Evolutionary conservation across 2,329 filamentous ascomycete species (phyloP).

Genomic region (Thielaviopsis populi): DNA sequence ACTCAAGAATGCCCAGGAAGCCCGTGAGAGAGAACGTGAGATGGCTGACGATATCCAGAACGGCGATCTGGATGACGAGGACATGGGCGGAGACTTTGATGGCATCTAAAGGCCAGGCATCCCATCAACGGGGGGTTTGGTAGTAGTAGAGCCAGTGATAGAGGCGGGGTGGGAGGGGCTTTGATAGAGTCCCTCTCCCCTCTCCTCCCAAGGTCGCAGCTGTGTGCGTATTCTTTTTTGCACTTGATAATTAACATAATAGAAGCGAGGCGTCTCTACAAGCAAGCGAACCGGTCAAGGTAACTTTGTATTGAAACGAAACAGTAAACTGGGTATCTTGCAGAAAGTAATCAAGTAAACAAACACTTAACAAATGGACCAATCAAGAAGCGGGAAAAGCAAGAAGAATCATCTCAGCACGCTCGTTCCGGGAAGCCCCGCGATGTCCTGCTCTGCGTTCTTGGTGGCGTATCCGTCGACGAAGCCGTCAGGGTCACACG

Average conservation of each 20-base stretch:
- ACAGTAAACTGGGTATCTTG: neutral
- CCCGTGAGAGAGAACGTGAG: conserved; percentile 88
- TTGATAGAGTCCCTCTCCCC: neutral
- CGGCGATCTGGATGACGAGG: conserved; percentile 90
- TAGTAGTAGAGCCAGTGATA: neutral
- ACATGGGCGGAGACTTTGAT: conserved; percentile 90
- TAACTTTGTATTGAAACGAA: neutral
- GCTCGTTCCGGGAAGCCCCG: neutral
- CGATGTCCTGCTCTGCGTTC: conserved; percentile 6
- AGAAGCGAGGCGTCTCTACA: conserved; percentile 9
- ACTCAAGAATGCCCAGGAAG: conserved; percentile 95
- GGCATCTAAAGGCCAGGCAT: conserved; percentile 54
- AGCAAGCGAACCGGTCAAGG: neutral
- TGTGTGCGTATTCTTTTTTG: conserved; percentile 6
- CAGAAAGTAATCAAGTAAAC: neutral
- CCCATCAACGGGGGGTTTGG: too few relatives aligned
- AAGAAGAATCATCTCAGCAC: neutral
- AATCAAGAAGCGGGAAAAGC: too few relatives aligned
- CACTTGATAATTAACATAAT: conserved; percentile 8
- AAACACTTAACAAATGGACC: neutral
- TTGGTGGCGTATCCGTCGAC: conserved; percentile 48
- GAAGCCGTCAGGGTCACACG: conserved; percentile 64
- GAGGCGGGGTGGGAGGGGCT: neutral
- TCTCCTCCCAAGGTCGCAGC: neutral
- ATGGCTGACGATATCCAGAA: conserved; percentile 98